Evolutionary conservation across 306 rosid genomes (phyloP), one percentile per base, ranked within the genome.

Genomic region (Rubus idaeus): DNA sequence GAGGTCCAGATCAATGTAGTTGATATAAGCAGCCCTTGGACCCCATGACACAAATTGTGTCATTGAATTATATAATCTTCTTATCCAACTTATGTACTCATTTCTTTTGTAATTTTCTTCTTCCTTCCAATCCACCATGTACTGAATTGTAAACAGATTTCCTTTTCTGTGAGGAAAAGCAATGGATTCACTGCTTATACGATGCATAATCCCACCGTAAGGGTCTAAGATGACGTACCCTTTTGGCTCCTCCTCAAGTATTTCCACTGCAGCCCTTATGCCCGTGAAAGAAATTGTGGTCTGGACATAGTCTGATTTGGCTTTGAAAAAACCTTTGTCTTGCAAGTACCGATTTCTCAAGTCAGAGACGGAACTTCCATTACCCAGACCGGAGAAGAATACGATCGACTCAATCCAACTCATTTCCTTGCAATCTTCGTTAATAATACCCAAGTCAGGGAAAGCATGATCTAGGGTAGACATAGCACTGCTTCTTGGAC

Each of bases 101-200:
- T 73, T 62, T 82, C 84, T 83, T 71, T 80, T 82, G 21, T 81
- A 82, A 23, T 89, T 72, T 47, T 87, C 88, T 45, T 30, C 75
- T 64, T 87, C 84, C 56, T 80, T 66, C 97, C 97, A 90, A 52
- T 84, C 81, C 41, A 93, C 78, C 80, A 90, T 64, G 37, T 93
- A 90, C 80, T 93, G 94, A 81, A 93, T 87, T 55, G 88, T 8
- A 40, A 84, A 93, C 6, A 90, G 44, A 63, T 86, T 93, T 0
- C 94, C 97, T 80, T 72, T 82, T 79, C 94, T 86, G 63, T 92
- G 96, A 10, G 97, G 92, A 85, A 90, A 92, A 68, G 93, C 87
- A 69, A 88, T 92, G 75, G 86, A 83, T 3, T 84, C 88, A 81
- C 79, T 85, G 85, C 96, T 86, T 88, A 87, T 89, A 2, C 55